A percentile compares a stretch with the other conserved stretches of the same genome.
Evolutionary conservation across 108 stramenopile genomes (phyloP).

Genomic region (Epipyxis sp.): DNA sequence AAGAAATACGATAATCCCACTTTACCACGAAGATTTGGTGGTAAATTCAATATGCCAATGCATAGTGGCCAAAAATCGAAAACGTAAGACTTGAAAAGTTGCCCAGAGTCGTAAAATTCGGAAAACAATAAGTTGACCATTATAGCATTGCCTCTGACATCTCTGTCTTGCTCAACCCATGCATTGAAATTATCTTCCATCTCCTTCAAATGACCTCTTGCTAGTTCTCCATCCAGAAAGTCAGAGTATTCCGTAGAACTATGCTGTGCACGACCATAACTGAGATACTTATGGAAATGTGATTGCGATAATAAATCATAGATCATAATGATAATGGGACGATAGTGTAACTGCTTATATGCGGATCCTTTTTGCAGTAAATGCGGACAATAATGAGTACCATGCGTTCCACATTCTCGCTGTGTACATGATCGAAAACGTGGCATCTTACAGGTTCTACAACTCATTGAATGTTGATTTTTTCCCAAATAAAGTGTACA

Average conservation of each 20-base stretch:
- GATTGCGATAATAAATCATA: neutral
- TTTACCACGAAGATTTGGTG: constrained; percentile 23
- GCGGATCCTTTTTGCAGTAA: constrained; percentile 7
- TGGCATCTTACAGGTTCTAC: neutral
- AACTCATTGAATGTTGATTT: neutral
- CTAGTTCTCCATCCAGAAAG: constrained; percentile 21
- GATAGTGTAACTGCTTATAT: constrained; percentile 14
- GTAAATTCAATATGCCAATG: constrained; percentile 18
- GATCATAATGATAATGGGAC: constrained; percentile 22
- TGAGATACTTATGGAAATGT: neutral
- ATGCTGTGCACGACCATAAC: neutral
- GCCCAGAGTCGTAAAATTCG: constrained; percentile 28
- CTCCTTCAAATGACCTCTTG: constrained; percentile 18
- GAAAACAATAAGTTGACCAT: constrained; percentile 4
- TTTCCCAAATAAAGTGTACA: constrained; percentile 5
- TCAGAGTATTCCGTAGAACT: neutral
- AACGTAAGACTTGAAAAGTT: neutral
- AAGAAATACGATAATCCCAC: constrained; percentile 18
- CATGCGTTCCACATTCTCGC: neutral
- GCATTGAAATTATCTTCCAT: constrained; percentile 1
- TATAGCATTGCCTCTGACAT: constrained; percentile 8
- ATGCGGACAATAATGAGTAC: constrained; percentile 13
- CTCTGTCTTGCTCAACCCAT: neutral
- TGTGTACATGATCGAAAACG: constrained; percentile 21
- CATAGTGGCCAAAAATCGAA: constrained; percentile 26